Evolutionary conservation across 345 rosid species (phyloP).

Genomic region (Populus davidiana): DNA sequence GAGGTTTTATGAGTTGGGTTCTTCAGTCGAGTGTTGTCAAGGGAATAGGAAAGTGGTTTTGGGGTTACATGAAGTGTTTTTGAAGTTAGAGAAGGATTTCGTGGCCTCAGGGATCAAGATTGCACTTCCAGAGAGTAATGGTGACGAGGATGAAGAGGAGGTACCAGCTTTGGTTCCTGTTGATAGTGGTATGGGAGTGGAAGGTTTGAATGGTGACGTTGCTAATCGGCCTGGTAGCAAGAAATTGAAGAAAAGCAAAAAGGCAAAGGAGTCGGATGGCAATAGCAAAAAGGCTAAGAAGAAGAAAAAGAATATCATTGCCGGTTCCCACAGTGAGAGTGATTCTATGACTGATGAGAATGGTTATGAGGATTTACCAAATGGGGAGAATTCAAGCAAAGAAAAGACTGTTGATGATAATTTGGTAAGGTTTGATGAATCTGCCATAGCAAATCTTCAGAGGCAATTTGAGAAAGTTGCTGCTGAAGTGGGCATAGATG

Average conservation of each 20-base stretch:
- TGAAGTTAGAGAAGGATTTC: conserved; percentile 70
- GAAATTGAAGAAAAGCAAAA: conserved; percentile 47
- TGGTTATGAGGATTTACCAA: conserved; percentile 14
- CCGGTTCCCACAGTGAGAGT: conserved; percentile 15
- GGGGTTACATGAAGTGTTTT: conserved; percentile 58
- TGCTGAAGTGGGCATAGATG: conserved; percentile 49
- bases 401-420: conserved; percentile 24
- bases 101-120: conserved; percentile 41
- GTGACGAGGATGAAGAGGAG: conserved; percentile 33
- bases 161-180: conserved; percentile 61
- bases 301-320: conserved; percentile 25
- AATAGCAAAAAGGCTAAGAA: conserved; percentile 38
- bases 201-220: conserved; percentile 24
- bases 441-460: conserved; percentile 75
- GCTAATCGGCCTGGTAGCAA: conserved; percentile 29
- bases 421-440: conserved; percentile 39
- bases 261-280: conserved; percentile 29
- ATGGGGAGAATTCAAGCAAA: conserved; percentile 17
- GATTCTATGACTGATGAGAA: conserved; percentile 20
- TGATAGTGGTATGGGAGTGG: conserved; percentile 25
- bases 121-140: conserved; percentile 34
- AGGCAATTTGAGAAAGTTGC: conserved; percentile 91
- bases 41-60: conserved; percentile 81
- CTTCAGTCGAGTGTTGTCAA: conserved; percentile 63
- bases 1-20: conserved; percentile 74